A percentile compares a stretch with the other conserved stretches of the same genome.
Evolutionary conservation across 2,329 filamentous ascomycete species (phyloP).

Genomic region (Corynespora cassiicola): DNA sequence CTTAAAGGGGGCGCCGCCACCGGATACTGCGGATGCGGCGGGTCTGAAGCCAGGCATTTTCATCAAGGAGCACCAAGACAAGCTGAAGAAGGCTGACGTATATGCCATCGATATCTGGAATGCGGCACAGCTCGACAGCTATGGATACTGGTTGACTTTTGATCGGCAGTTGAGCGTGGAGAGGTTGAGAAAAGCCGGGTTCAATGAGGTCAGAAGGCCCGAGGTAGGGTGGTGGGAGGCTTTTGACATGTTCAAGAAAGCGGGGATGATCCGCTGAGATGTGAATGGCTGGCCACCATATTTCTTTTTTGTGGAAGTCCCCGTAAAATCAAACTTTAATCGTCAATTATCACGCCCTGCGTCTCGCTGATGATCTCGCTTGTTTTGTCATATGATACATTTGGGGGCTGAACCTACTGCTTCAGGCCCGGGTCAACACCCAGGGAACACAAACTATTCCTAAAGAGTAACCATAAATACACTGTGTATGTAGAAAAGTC

Average conservation of each 20-base stretch:
- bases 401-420: too few species aligned
- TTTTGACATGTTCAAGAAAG: slow-evolving; percentile 48
- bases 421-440: too few species aligned
- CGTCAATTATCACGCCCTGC: too few species aligned
- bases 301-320: too few species aligned
- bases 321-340: too few species aligned
- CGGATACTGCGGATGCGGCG: slow-evolving; percentile 1
- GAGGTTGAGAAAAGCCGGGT: slow-evolving; percentile 46
- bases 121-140: slow-evolving; percentile 49
- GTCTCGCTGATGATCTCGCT: too few species aligned
- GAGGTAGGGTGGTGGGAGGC: slow-evolving; percentile 48
- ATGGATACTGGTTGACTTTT: slow-evolving; percentile 55
- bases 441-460: too few species aligned
- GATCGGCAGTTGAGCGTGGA: slow-evolving; percentile 53
- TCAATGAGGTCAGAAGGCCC: slow-evolving; percentile 42
- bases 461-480: too few species aligned
- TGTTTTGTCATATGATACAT: too few species aligned
- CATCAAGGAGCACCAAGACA: slow-evolving; percentile 14
- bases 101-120: slow-evolving; percentile 24
- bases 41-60: slow-evolving; percentile 22
- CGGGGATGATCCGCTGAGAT: slow-evolving; percentile 43
- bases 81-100: slow-evolving; percentile 9
- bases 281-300: too few species aligned
- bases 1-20: slow-evolving; percentile 18
- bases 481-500: too few species aligned